Evolutionary conservation across 2,329 filamentous ascomycete genomes (phyloP), one percentile per base, ranked within the genome.

Genomic region (Cercospora sp.): DNA sequence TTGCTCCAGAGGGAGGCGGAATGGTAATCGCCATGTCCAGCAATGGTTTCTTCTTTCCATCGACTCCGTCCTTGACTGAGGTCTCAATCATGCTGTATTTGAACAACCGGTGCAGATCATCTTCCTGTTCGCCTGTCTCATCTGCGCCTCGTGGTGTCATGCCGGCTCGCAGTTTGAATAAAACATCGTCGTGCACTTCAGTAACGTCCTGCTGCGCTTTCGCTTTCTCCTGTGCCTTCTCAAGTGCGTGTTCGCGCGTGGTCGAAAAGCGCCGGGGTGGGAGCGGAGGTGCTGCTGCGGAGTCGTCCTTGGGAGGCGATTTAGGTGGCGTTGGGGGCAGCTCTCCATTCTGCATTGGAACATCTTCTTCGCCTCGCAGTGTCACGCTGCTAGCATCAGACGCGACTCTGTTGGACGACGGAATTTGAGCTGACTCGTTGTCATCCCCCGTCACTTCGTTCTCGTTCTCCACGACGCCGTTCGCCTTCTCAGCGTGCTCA

Each of bases 141-240:
- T 92, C 88, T 18, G 32, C 26, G 10, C 85, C 86, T n/a, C 85
- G 86, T 5, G 92, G 87, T 66, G 86, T 89, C 76, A 98, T 94
- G 2, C 94, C 94, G 63, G 92, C 93, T 75, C 95, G 91, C n/a
- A 97, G 84, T 61, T 95, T 91, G 76, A 94, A 93, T 67, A 97
- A 88, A 28, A 97, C 91, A 75, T 94, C 95, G 67, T 93, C 93
- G 82, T 97, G 94, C 57, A 97, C 94, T 80, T 99, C 95, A 12
- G 93, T 93, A 4, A 97, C 94, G 80, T 99, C 95, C 80, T 99
- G 94, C 77, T 99, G 95, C 61, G 76, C 60, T 62, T 68, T 76
- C 37, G 92, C 86, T 18, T 86, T 86, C 51, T 86, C 82, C 73
- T 88, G 84, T 5, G 88, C 83, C 65, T 85, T 82, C 40, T 84